Percentiles rank a stretch among this genome's conserved stretches.
These are phyloP conservation scores for Sporobolomyces phaffii DNA, from an alignment of 768 basidiomycete genomes.

Conservation along the genomic window DNA sequence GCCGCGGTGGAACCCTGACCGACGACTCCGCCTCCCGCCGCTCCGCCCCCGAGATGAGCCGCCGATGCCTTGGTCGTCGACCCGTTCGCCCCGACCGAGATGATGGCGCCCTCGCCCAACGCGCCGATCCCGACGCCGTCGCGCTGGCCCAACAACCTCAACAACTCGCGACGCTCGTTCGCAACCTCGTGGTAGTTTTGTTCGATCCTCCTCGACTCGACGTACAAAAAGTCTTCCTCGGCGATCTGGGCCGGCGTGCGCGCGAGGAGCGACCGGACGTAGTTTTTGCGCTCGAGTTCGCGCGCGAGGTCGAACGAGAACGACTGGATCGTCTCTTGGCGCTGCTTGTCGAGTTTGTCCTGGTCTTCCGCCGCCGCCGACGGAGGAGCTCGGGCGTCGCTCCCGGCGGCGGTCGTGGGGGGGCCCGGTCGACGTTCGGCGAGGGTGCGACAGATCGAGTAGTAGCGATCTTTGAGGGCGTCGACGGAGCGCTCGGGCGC, in stretches of 20 bases:
- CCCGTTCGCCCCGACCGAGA: too few relatives aligned
- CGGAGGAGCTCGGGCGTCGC: not conserved
- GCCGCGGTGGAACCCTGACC: conserved; percentile 42
- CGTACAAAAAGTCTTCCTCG: conserved; percentile 89
- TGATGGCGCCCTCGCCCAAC: not conserved
- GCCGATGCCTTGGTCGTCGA: too few relatives aligned
- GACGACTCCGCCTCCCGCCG: conserved; percentile 4
- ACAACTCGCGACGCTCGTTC: conserved; percentile 39
- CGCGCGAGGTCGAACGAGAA: conserved; percentile 78
- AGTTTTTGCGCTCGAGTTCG: conserved; percentile 79
- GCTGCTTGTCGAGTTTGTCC: conserved; percentile 12
- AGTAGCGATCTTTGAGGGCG: conserved; percentile 74
- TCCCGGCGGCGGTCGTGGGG: not conserved
- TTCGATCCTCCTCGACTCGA: conserved; percentile 90
- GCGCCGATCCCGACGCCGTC: conserved; percentile 24
- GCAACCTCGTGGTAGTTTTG: conserved; percentile 64
- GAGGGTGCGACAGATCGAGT: conserved; percentile 79
- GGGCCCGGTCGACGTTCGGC: conserved; percentile 53
- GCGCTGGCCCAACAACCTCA: conserved; percentile 39
- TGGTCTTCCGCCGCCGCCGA: not conserved
- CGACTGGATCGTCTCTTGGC: conserved; percentile 2
- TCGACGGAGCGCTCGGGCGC: conserved; percentile 50
- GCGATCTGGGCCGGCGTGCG: conserved; percentile 83
- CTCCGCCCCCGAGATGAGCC: too few relatives aligned
- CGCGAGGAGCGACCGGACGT: conserved; percentile 75